A percentile compares a stretch with the other conserved stretches of the same genome.
Evolutionary conservation across 805 yeast species (phyloP).

Genomic region (Wickerhamiella alocasiicola): DNA sequence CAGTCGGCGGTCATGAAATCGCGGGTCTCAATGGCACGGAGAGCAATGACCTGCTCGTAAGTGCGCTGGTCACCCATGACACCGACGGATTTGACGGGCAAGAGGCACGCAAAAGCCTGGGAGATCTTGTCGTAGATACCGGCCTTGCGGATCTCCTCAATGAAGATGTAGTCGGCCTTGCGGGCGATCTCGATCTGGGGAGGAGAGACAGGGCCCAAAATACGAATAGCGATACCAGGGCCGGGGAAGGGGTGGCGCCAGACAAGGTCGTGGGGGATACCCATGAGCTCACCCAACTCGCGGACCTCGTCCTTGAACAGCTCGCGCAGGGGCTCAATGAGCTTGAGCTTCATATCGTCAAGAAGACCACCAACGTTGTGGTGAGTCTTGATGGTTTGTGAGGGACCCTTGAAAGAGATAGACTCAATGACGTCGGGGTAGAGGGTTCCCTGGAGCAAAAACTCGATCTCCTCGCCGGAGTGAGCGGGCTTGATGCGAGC

Average conservation of each 20-base stretch:
- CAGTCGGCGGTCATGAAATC: constrained; percentile 99
- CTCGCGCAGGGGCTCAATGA: constrained; percentile 97
- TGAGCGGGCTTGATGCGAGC: constrained; percentile 71
- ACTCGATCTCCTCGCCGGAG: constrained; percentile 83
- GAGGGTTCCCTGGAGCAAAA: constrained; percentile 87
- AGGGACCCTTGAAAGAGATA: constrained; percentile 98
- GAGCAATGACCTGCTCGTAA: constrained; percentile 97
- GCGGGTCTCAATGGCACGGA: constrained; percentile 93
- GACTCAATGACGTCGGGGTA: constrained; percentile 99
- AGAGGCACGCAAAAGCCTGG: constrained; percentile 93
- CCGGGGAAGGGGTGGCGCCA: constrained; percentile 99
- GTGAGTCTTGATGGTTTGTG: constrained; percentile 98
- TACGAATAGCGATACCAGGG: constrained; percentile 98
- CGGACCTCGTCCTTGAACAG: constrained; percentile 98
- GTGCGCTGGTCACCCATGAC: constrained; percentile 99
- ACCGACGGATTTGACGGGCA: constrained; percentile 98
- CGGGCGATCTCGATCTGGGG: constrained; percentile 92
- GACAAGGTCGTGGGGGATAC: constrained; percentile 91
- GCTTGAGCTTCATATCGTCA: constrained; percentile 95
- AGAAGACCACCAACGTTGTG: constrained; percentile 98
- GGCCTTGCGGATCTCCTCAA: constrained; percentile 87
- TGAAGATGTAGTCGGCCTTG: constrained; percentile 91
- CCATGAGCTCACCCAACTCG: constrained; percentile 84
- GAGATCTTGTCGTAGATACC: constrained; percentile 88
- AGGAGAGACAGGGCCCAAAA: constrained; percentile 90